Evolutionary conservation across 2,329 filamentous ascomycete species (phyloP), one percentile per base, ranked within the genome.

Genomic region (Aspergillus sp.): DNA sequence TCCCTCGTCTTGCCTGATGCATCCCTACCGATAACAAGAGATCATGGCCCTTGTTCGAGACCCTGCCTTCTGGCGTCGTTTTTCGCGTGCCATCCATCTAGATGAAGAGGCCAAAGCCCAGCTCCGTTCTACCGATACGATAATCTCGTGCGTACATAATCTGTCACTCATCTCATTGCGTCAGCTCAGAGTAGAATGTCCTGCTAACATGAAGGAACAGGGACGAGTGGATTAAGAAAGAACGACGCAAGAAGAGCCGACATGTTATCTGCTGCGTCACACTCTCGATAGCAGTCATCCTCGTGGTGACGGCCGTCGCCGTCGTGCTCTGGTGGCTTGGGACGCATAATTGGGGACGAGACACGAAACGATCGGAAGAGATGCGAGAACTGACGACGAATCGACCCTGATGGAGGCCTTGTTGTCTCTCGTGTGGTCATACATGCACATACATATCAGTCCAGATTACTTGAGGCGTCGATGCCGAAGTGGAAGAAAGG

Each of bases 41-140:
- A 23, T 13, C 40, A 81, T 81, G 78, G 74, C 76, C n/a, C 71
- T 73, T 43, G 74, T 80, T 53, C 77, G 76, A 56, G 82, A 85
- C 62, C 81, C 81, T 20, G 75, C 73, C 45, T 85, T 85, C 70
- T 85, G 82, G 82, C 76, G 77, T 51, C 79, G 82, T 60, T 85
- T 85, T 72, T 82, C 79, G 54, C 67, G 74, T 47, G 82, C 82
- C 34, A 79, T 83, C 1, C 82, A 83, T 63, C 67, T 76, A 47
- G 80, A 84, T 58, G 81, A 83, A 60, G 75, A 79, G 58, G 64
- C 66, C 3, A 68, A 66, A 42, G 56, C 59, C 9, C 41, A 55
- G 4, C 25, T 48, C 19, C 57, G 20, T 29, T 6, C 20, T 17
- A 17, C 25, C 4, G 23, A 3, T 3, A 29, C 25, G 7, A 29